Evolutionary conservation across 495 filamentous ascomycete genomes (phyloP), one percentile per base, ranked within the genome.

Genomic region (Stereocaulon alpinum): DNA sequence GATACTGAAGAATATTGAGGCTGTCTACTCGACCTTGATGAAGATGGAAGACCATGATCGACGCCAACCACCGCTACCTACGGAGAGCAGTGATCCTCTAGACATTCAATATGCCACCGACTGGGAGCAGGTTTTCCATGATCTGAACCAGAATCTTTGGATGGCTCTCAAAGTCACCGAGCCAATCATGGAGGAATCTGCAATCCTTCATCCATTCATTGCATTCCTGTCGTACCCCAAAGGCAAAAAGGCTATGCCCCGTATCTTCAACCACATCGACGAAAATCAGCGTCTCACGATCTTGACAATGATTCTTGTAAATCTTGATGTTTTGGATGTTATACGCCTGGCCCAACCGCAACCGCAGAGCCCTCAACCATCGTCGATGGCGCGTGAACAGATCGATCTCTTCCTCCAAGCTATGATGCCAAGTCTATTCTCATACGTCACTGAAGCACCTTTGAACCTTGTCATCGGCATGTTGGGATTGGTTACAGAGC

Each of bases 241-340:
- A 75, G 94, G 93, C 66, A 99, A 96, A 76, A 94, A 93, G 70
- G 87, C 88, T 1, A 88, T 99, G 64, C 88, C 88, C 24, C 87
- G 93, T 55, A 85, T 99, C 52, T 96, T 96, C 81, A 87, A 90
- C 41, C 90, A 96, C 66, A 88, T 96, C 54, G 86, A 87, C 58
- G 83, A 87, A 43, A 87, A 96, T 66, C 91, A 99, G 69, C 89
- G 92, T 18, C 85, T 93, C 18, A 96, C 89, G 6, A 87, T 96
- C 53, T 79, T 97, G 37, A 97, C 94, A 6, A 90, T 97, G 77
- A 93, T 97, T 64, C 80, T 95, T 51, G 81, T 96, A n/a, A 87
- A 97, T 67, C 81, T 99, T 55, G 94, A 96, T 67, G 80, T 82
- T 55, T 76, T 99, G 42, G 90, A 96, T 61, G 93, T 99, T 43